phyloP scores from a whole-genome alignment of 2,329 filamentous ascomycete species.

The Colletotrichum chrysophilum region DNA sequence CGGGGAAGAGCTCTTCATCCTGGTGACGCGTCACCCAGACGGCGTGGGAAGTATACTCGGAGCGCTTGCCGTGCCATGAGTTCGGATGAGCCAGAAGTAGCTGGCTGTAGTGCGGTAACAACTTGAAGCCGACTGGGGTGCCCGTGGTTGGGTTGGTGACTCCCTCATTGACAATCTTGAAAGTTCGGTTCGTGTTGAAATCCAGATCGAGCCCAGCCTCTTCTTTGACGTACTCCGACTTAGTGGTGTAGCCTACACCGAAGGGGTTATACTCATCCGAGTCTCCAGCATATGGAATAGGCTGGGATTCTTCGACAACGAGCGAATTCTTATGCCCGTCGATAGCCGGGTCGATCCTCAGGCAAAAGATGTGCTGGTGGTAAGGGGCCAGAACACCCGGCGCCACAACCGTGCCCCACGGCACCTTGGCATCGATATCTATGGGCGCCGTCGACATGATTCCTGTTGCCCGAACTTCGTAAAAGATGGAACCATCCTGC shows the following conservation, averaged over 20 bases:
- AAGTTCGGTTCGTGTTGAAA: constrained; percentile 49
- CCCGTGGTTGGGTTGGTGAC: constrained; percentile 45
- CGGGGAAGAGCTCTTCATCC: constrained; percentile 48
- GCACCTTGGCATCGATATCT: constrained; percentile 56
- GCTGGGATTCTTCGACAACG: constrained; percentile 38
- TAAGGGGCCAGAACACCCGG: constrained; percentile 68
- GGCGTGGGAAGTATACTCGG: constrained; percentile 47
- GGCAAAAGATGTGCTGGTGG: constrained; percentile 72
- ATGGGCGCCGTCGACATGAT: constrained; percentile 52
- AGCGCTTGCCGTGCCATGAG: constrained; percentile 43
- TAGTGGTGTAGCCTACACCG: constrained; percentile 50
- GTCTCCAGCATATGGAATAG: constrained; percentile 43
- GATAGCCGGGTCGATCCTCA: constrained; percentile 64
- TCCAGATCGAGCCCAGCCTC: constrained; percentile 56
- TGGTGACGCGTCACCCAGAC: constrained; percentile 50
- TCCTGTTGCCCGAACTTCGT: constrained; percentile 43
- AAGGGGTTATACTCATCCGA: constrained; percentile 50
- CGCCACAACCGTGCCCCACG: constrained; percentile 68
- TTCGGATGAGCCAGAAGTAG: constrained; percentile 43
- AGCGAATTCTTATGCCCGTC: constrained; percentile 64
- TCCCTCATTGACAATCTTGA: constrained; percentile 54
- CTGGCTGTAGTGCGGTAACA: constrained; percentile 51
- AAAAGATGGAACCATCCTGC: constrained; percentile 51
- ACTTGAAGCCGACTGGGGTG: constrained; percentile 51
- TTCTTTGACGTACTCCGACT: constrained; percentile 44